phyloP scores from a whole-genome alignment of 2,329 filamentous ascomycete genomes.

The Orbilia ellipsospora region DNA sequence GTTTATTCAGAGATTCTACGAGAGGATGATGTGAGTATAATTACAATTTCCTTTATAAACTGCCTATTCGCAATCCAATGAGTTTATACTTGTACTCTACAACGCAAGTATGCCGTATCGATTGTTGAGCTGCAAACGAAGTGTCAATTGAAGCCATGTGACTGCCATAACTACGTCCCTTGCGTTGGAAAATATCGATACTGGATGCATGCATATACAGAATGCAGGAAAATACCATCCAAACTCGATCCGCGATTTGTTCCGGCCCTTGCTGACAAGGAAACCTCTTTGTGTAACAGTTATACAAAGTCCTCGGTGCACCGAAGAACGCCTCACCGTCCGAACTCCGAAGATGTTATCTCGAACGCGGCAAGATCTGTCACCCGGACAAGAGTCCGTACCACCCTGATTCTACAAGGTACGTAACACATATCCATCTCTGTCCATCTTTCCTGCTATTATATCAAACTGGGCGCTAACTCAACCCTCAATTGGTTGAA shows the following conservation, averaged over 20 bases:
- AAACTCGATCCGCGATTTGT: no score
- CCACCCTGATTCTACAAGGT: slow-evolving; percentile 62
- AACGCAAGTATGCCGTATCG: background rate
- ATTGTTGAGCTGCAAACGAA: background rate
- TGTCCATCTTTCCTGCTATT: no score
- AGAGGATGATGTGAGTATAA: slow-evolving; percentile 41
- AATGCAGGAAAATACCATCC: no score
- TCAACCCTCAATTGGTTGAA: background rate
- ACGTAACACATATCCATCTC: background rate
- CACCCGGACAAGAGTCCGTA: slow-evolving; percentile 63
- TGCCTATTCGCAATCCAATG: no score
- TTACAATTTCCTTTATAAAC: no score
- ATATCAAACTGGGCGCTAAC: background rate
- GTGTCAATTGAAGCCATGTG: no score
- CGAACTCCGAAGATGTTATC: slow-evolving; percentile 63
- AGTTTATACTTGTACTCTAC: no score
- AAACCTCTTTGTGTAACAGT: slow-evolving; percentile 24
- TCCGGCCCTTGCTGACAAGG: background rate
- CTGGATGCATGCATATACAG: no score
- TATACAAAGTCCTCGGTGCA: slow-evolving; percentile 63
- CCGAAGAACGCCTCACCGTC: slow-evolving; percentile 60
- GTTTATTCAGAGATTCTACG: slow-evolving; percentile 31
- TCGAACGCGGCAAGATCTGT: slow-evolving; percentile 63
- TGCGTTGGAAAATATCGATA: no score
- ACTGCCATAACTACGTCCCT: no score